A percentile compares a stretch with the other conserved stretches of the same genome.
Conservation (phyloP, 1,284 basidiomycete species). For the Anthracocystis walkeri region DNA sequence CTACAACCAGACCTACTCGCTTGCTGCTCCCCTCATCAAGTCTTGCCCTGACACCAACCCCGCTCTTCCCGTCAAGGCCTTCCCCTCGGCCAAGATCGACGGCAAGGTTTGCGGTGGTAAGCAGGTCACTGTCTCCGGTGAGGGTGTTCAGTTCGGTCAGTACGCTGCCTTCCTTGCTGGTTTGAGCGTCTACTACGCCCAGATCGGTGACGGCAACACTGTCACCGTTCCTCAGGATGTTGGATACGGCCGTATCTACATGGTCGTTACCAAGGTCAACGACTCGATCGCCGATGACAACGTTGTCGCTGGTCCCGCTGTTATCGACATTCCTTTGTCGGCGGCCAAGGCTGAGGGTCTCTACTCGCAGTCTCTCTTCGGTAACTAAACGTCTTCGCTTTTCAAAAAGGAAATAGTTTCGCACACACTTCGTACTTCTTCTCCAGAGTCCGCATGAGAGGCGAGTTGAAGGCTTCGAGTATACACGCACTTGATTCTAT, state of each 20-base stretch:
- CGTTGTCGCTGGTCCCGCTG: slow-evolving; percentile 73
- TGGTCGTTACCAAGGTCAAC: slow-evolving; percentile 67
- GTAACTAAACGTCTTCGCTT: not conserved
- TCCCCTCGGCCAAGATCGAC: slow-evolving; percentile 70
- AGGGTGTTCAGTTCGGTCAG: slow-evolving; percentile 61
- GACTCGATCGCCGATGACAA: slow-evolving; percentile 70
- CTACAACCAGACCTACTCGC: slow-evolving; percentile 70
- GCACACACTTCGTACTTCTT: slow-evolving; percentile 3
- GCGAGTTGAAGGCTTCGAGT: not conserved
- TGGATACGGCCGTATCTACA: slow-evolving; percentile 71
- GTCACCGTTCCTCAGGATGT: slow-evolving; percentile 69
- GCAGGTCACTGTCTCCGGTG: slow-evolving; percentile 67
- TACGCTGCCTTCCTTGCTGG: slow-evolving; percentile 72
- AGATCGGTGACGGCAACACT: slow-evolving; percentile 59
- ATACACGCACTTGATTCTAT: not conserved
- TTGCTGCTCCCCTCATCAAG: slow-evolving; percentile 71
- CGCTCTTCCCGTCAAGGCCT: slow-evolving; percentile 71
- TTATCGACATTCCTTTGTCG: slow-evolving; percentile 68
- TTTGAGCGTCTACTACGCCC: slow-evolving; percentile 62
- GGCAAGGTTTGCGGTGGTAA: slow-evolving; percentile 48
- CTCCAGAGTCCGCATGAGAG: not conserved
- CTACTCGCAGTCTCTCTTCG: slow-evolving; percentile 20
- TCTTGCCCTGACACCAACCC: slow-evolving; percentile 73
- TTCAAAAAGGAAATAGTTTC: not conserved
- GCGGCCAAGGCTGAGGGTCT: slow-evolving; percentile 40